Evolutionary conservation across 371 early-diverging fungal species (phyloP), one percentile per base, ranked within the genome.

Genomic region (Mucor sp.): DNA sequence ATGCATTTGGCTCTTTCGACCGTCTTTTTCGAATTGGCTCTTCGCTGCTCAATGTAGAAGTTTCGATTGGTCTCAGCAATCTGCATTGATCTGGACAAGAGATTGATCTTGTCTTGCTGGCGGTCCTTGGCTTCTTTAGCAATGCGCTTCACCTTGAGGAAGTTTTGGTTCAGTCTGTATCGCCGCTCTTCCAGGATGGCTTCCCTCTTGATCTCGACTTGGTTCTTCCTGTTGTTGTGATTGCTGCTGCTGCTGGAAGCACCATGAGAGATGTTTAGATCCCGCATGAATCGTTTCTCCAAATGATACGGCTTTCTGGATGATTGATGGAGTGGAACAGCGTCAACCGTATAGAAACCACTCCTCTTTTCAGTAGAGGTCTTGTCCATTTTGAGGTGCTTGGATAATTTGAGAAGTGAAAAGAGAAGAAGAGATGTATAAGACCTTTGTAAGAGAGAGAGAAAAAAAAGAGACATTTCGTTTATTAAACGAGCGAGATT

Each of bases 1-100:
- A 76, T 73, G 7, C 66, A 37, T 44, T 82, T 82, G 12, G 82
- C 82, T 23, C 79, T 69, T 60, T 82, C 82, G 5, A 82, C 78
- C 12, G 69, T 60, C 47, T 79, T 73, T 60, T 79, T 77, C 19
- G 75, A 79, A 9, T 74, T 68, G 9, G 69, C 66, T 50, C 80
- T 68, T 60, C 78, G 68, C 28, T 78, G 69, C 58, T 82, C 82
- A 15, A 82, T 74, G 28, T 76, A 74, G 2, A 63, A 41, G 5
- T 78, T 75, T 27, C 82, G 66, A 14, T 82, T 82, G 23, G 59
- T 30, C 53, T 82, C 82, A 32, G 82, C 82, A n/a, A 71, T 58
- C 17, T 70, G 74, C 58, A 81, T 65, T 3, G 77, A 75, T 37
- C 71, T 75, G 14, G 60, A 58, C 35, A 81, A 63, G 12, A 71